A percentile compares a stretch with the other conserved stretches of the same genome.
These are phyloP conservation scores for Jaltomata sinuosa DNA, from an alignment of 257 asterid species.

Conservation along the genomic window DNA sequence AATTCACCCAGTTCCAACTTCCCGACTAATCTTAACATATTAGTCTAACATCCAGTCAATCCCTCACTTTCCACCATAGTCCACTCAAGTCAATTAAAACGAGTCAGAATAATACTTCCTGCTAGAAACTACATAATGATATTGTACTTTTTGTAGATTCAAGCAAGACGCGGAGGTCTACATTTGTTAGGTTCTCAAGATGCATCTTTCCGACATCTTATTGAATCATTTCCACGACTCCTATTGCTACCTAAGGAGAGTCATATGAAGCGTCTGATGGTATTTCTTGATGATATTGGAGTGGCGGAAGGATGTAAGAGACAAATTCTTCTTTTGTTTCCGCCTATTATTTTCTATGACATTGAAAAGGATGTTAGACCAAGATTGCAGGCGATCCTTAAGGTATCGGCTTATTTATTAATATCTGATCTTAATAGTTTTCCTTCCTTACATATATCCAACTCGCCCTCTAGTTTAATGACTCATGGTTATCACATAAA, in stretches of 20 bases:
- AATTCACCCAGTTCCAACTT: neutral
- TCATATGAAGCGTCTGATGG: slow-evolving; percentile 44
- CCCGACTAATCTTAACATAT: neutral
- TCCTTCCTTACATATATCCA: neutral
- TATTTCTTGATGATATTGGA: slow-evolving; percentile 55
- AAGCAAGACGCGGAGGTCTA: slow-evolving; percentile 96
- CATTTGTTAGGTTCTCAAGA: slow-evolving; percentile 44
- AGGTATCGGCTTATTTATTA: slow-evolving; percentile 31
- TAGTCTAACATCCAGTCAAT: neutral
- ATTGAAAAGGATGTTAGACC: slow-evolving; percentile 64
- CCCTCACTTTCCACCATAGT: neutral
- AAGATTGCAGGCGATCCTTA: slow-evolving; percentile 40
- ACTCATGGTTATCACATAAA: neutral
- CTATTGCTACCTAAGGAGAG: slow-evolving; percentile 48
- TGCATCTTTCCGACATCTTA: slow-evolving; percentile 58
- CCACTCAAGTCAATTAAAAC: neutral
- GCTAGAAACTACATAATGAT: neutral
- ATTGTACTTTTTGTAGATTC: slow-evolving; percentile 36
- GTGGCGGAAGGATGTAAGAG: slow-evolving; percentile 44
- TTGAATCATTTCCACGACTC: slow-evolving; percentile 88
- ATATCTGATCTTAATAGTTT: neutral
- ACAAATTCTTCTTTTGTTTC: slow-evolving; percentile 52
- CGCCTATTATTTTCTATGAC: slow-evolving; percentile 60
- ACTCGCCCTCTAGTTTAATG: neutral
- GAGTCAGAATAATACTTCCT: neutral